Evolutionary conservation across 108 stramenopile species (phyloP).

Genomic region (Chaetoceros muelleri): DNA sequence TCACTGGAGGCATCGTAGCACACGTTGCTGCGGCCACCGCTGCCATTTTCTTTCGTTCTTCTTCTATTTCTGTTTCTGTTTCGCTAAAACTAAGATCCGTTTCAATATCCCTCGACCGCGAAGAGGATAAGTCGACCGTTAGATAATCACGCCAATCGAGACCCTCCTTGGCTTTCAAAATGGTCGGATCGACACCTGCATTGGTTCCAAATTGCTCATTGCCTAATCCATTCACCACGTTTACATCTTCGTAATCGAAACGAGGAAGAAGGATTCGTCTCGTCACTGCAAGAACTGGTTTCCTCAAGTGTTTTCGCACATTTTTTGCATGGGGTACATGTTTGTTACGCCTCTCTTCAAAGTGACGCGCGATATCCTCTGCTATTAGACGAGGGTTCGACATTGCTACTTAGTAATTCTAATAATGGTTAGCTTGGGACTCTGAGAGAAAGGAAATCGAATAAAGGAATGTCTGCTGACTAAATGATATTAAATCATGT

Average conservation of each 20-base stretch:
- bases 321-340: slow-evolving; percentile 36
- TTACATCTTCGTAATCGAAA: slow-evolving; percentile 15
- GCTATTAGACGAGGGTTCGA: not conserved
- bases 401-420: too few relatives aligned
- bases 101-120: not conserved
- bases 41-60: slow-evolving; percentile 2
- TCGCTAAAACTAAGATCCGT: not conserved
- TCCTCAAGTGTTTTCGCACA: slow-evolving; percentile 33
- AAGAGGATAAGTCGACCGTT: not conserved
- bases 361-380: not conserved
- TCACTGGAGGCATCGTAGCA: not conserved
- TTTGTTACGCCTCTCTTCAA: not conserved
- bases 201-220: slow-evolving; percentile 18
- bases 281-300: slow-evolving; percentile 55
- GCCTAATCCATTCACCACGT: not conserved
- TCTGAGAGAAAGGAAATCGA: too few relatives aligned
- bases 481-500: too few relatives aligned
- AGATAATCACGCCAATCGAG: not conserved
- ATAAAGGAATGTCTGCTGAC: too few relatives aligned
- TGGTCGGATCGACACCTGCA: slow-evolving; percentile 25
- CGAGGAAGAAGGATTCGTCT: slow-evolving; percentile 24
- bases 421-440: too few relatives aligned
- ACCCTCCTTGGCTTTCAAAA: slow-evolving; percentile 15
- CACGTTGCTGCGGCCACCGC: not conserved
- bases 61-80: not conserved